Conservation (phyloP, 495 filamentous ascomycete genomes). For the Darksidea phi region DNA sequence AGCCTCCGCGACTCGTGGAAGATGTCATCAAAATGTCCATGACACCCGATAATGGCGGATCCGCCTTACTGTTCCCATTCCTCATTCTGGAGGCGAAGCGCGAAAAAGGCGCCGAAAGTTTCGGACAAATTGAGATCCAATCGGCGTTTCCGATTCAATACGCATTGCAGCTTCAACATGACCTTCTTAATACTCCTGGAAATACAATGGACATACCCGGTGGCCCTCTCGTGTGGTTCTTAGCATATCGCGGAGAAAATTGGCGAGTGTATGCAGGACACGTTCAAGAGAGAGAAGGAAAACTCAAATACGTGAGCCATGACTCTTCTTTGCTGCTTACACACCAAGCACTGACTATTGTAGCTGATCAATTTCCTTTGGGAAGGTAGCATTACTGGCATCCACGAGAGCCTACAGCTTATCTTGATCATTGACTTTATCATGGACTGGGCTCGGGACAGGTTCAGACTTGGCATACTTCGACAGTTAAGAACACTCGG, state of each 20-base stretch:
- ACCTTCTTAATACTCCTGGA: not conserved
- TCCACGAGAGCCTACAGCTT: slow-evolving; percentile 12
- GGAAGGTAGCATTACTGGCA: slow-evolving; percentile 1
- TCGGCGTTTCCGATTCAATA: slow-evolving; percentile 22
- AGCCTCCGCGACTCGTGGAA: not conserved
- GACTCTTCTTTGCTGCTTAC: too few species aligned
- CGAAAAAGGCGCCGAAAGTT: slow-evolving; percentile 22
- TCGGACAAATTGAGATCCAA: slow-evolving; percentile 27
- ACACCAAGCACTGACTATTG: too few species aligned
- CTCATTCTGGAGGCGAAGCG: slow-evolving; percentile 31
- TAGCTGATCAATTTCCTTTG: slow-evolving; percentile 11
- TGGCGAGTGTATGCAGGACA: slow-evolving; percentile 18
- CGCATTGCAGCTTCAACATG: not conserved
- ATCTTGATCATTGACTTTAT: slow-evolving; percentile 21
- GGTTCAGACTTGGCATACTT: slow-evolving; percentile 6
- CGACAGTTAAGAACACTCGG: slow-evolving; percentile 2
- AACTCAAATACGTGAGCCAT: not conserved
- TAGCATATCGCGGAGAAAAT: slow-evolving; percentile 15
- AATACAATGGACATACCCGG: slow-evolving; percentile 16
- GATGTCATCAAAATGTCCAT: not conserved
- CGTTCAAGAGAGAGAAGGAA: not conserved
- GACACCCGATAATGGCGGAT: slow-evolving; percentile 11
- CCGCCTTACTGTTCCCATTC: slow-evolving; percentile 28
- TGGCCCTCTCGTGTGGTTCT: slow-evolving; percentile 20
- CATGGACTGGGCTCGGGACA: slow-evolving; percentile 13